Base-by-base conservation (phyloP, 306 rosid genomes). In the Fagus sylvatica region DNA sequence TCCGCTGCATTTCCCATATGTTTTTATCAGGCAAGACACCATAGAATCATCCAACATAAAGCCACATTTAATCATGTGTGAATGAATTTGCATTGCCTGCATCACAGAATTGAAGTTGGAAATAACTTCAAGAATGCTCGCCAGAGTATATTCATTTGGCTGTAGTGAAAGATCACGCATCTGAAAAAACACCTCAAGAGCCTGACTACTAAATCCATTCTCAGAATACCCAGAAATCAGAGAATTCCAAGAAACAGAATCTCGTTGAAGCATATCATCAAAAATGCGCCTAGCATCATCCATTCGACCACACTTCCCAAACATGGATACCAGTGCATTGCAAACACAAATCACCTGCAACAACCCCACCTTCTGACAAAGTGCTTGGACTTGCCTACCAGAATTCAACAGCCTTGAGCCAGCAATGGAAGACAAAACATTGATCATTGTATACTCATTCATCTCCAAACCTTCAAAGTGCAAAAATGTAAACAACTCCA, bases 301-400 rank as follows among this genome's bases (percentile, higher is more conserved):
- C 46, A 43, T 42, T 16, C 33, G 10, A 53, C 59, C 75, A 33
- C 75, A 70, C 39, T 43, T 55, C 5, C 69, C 61, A 70, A 42
- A 42, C 70, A 43, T 57, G 59, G 70, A 77, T 32, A 77, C 48
- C 12, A 59, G 13, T 37, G 59, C 71, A 34, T 71, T 71, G 43
- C 66, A 34, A 51, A 78, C 71, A 49, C 42, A 71, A 48, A 48
- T 53, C 53, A 71, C 72, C 32, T 4, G 6, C 40, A 79, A 30
- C 41, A 3, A 7, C 8, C 69, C 74, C 40, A 22, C 10, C 17
- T 73, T 71, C 22, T 68, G 76, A 39, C 66, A 66, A 62, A 49
- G 73, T 51, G 76, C 78, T 79, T 37, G 82, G 64, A 79, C 55
- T 73, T 79, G 73, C 70, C 55, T 62, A 36, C 53, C 42, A 32